A percentile compares a stretch with the other conserved stretches of the same genome.
Conservation (phyloP, 257 asterid species). For the Voacanga thouarsii region DNA sequence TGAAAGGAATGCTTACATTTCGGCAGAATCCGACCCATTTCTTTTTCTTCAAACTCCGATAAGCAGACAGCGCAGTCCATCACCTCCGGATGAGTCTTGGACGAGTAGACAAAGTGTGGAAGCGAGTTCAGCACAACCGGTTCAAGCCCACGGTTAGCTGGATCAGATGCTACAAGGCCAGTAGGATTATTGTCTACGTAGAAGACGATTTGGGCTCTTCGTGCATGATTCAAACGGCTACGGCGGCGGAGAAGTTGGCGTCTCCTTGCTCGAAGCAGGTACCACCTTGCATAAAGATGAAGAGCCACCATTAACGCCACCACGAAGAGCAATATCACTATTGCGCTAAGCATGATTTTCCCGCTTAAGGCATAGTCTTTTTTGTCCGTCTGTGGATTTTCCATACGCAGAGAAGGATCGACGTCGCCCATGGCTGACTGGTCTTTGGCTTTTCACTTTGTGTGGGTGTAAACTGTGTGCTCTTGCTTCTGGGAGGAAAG, state of each 20-base stretch:
- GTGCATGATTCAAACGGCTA: slow-evolving; percentile 17
- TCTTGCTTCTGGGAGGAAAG: neutral
- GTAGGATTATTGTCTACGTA: slow-evolving; percentile 34
- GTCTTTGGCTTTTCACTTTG: neutral
- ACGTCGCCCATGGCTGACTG: neutral
- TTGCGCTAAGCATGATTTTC: slow-evolving; percentile 65
- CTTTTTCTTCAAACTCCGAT: slow-evolving; percentile 66
- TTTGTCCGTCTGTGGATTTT: neutral
- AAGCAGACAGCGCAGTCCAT: slow-evolving; percentile 77
- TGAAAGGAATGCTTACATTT: slow-evolving; percentile 73
- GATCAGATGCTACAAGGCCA: slow-evolving; percentile 1
- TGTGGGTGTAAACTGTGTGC: neutral
- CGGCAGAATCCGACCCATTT: slow-evolving; percentile 58
- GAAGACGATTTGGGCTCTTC: slow-evolving; percentile 47
- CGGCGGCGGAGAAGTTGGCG: slow-evolving; percentile 56
- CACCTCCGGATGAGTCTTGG: slow-evolving; percentile 30
- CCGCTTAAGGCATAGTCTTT: slow-evolving; percentile 57
- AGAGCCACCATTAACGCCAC: slow-evolving; percentile 57
- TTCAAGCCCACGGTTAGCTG: slow-evolving; percentile 56
- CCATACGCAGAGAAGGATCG: neutral
- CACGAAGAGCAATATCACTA: slow-evolving; percentile 49
- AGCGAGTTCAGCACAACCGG: slow-evolving; percentile 48
- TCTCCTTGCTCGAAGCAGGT: slow-evolving; percentile 50
- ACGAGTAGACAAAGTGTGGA: slow-evolving; percentile 42
- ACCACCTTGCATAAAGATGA: slow-evolving; percentile 61